Evolutionary conservation across 179 eudicot genomes (phyloP), one percentile per base, ranked within the genome.

Genomic region (Patellifolia procumbens): DNA sequence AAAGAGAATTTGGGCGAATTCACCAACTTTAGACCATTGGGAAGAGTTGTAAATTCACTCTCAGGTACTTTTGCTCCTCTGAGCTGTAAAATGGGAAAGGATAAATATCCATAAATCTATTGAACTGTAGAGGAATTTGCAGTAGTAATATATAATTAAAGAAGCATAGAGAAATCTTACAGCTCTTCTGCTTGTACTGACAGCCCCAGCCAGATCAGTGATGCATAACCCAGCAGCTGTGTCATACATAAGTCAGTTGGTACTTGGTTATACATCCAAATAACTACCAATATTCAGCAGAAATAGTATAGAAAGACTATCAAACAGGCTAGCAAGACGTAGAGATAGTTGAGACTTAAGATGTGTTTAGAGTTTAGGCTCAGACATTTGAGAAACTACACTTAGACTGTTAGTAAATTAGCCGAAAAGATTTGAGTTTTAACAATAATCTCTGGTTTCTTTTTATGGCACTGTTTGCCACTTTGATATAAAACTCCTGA

Each of bases 131-230:
- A 24, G 52, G 58, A 22, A 24, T 7, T 20, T 20, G 19, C 42
- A 31, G 20, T 24, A 48, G 26, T 20, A 55, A 29, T 43, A 6
- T 43, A 56, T 16, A 19, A 49, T 19, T 39, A 31, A 34, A 26
- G 29, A 48, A 69, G 37, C 31, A 74, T 64, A 56, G 29, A 63
- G 49, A 63, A 81, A 66, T 73, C 87, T 87, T 86, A 94, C 98
- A 85, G 98, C 98, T 87, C 97, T 88, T 91, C 91, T 88, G 74
- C 98, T 94, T 73, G 98, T 94, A 87, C 97, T 94, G 72, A 83
- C 97, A 68, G 97, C 97, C 55, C 63, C 83, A 72, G 94, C 91
- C 71, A 67, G 85, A 74, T 89, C 91, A 80, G 86, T 61, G 68
- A 87, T 42, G 74, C 74, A 87, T 77, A 91, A 60, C 70, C 93